These are phyloP conservation scores for Populus euphratica DNA, from an alignment of 345 rosid genomes.

Conservation along the genomic window DNA sequence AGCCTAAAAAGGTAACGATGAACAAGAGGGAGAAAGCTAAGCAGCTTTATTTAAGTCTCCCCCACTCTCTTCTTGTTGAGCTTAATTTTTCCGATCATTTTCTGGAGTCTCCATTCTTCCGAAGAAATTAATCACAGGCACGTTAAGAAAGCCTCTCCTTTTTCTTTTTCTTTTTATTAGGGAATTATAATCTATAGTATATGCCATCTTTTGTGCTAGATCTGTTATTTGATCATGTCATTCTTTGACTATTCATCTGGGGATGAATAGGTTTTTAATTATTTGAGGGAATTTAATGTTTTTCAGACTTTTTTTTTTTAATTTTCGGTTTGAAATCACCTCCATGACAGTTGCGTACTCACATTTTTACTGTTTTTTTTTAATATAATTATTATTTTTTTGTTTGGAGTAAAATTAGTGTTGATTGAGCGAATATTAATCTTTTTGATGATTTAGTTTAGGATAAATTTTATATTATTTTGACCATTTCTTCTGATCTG, in stretches of 20 bases:
- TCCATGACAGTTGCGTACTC: not conserved
- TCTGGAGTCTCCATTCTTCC: not conserved
- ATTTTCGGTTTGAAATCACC: not conserved
- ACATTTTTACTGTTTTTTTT: too few relatives aligned
- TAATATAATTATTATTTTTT: too few relatives aligned
- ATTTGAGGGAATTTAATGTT: not conserved
- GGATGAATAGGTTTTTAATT: not conserved
- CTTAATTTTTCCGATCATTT: too few relatives aligned
- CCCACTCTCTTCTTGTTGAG: too few relatives aligned
- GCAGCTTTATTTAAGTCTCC: too few relatives aligned
- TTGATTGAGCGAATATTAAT: not conserved
- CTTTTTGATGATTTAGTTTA: too few relatives aligned
- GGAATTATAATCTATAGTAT: not conserved
- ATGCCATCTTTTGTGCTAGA: not conserved
- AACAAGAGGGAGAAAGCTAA: not conserved
- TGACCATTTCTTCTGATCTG: not conserved
- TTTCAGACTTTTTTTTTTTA: too few relatives aligned
- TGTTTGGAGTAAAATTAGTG: not conserved
- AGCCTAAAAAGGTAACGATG: slow-evolving; percentile 8
- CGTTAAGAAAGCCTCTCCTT: not conserved
- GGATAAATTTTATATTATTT: too few relatives aligned
- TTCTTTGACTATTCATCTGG: not conserved
- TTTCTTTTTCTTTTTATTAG: too few relatives aligned
- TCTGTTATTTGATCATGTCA: not conserved
- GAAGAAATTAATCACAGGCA: not conserved